Base-by-base conservation (phyloP, 2,329 filamentous ascomycete genomes). In the Colletotrichum tabaci region DNA sequence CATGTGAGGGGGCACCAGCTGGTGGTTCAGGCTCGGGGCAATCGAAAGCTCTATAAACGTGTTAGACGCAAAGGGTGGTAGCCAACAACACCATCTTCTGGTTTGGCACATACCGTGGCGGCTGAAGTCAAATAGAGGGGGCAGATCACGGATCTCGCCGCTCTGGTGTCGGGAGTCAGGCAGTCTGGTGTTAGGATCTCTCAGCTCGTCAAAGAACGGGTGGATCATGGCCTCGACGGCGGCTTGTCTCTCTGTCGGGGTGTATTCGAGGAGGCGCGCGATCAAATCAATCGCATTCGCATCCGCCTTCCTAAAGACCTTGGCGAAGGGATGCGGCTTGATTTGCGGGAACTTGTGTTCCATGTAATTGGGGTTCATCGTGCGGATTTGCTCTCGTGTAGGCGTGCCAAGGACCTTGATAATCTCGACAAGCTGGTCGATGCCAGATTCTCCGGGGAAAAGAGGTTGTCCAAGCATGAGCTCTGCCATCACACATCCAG, bases 301-400 rank as follows among this genome's bases (percentile, higher is more conserved):
- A 76, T 98, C 94, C 67, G 96, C 96, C 89, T 97, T 98, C 77
- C 96, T 92, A 90, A 99, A 98, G 67, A 99, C 96, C 90, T 98
- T 98, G 86, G 93, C 97, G 88, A 99, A 99, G 38, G 96, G 96
- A 80, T 99, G 96, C 70, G 96, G 96, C 87, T 99, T 99, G 87
- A 99, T 99, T 84, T 99, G 96, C 58, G 96, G 96, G 84, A 99
- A 99, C 87, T 98, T 98, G 87, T 99, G 96, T 86, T 99, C 96
- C 96, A 99, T 99, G 85, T 99, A 99, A 84, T 99, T 99, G 71
- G 96, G 96, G 84, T 99, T 99, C 96, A 99, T 99, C 75, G 96
- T 99, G 77, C 96, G 94, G 79, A 99, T 99, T 84, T 99, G 96
- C 82, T 99, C 96, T 75, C 96, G 90, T 46, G 96, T 98, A 21